phyloP scores from a whole-genome alignment of 1,284 basidiomycete genomes.

The Trichosporon asahii region DNA sequence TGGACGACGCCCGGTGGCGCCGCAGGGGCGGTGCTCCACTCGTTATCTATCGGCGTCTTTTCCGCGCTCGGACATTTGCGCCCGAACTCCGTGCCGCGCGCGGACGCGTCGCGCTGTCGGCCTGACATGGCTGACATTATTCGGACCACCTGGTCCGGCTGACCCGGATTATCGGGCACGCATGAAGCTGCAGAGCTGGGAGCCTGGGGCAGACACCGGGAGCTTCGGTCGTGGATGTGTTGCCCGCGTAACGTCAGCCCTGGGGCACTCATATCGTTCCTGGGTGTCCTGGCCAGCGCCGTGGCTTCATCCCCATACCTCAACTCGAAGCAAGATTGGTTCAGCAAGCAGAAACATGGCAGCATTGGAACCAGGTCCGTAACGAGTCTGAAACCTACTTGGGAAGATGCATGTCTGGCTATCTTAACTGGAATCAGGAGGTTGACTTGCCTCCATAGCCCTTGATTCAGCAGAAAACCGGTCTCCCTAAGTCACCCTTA shows the following conservation, averaged over 20 bases:
- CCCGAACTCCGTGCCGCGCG: background rate
- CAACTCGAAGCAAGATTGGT: background rate
- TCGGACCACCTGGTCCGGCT: background rate
- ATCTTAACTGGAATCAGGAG: background rate
- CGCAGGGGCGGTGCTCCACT: background rate
- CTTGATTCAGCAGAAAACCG: background rate
- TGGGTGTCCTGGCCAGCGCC: background rate
- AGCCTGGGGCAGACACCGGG: background rate
- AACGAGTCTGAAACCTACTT: background rate
- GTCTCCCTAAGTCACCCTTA: background rate
- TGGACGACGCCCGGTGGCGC: no score
- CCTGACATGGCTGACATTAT: background rate
- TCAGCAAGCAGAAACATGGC: background rate
- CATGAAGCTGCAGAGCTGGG: background rate
- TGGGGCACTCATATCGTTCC: background rate
- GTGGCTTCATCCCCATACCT: background rate
- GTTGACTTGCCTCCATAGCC: no score
- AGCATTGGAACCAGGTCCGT: background rate
- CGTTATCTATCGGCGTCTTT: conserved; percentile 5
- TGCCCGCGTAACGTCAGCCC: background rate
- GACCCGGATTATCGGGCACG: background rate
- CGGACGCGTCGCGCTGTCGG: background rate
- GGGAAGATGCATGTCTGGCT: background rate
- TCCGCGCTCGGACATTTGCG: background rate
- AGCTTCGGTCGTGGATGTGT: background rate